Evolutionary conservation across 345 rosid genomes (phyloP).

Genomic region (Euphorbia peplus): DNA sequence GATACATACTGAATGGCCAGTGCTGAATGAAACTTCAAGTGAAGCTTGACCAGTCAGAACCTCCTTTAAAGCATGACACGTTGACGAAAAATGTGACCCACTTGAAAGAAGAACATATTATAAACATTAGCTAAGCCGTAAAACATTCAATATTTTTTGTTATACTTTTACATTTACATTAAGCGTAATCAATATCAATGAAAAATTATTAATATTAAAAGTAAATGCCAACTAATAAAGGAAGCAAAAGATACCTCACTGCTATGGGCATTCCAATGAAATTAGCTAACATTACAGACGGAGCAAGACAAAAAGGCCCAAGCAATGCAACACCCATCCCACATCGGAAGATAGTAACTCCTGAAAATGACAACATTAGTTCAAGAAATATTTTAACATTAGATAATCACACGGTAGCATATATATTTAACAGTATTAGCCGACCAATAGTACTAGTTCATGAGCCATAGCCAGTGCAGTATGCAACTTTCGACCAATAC

Average conservation of each 20-base stretch:
- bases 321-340: constrained; percentile 76
- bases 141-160: no score
- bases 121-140: no score
- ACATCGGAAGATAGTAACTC: constrained; percentile 81
- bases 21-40: constrained; percentile 56
- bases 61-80: constrained; percentile 82
- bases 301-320: constrained; percentile 73
- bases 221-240: background rate
- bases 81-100: constrained; percentile 83
- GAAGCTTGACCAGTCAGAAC: constrained; percentile 89
- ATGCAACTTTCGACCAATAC: background rate
- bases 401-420: background rate
- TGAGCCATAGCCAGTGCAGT: no score
- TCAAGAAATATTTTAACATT: no score
- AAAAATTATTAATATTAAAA: background rate
- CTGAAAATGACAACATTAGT: constrained; percentile 32
- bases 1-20: constrained; percentile 71
- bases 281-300: constrained; percentile 79
- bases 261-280: constrained; percentile 85
- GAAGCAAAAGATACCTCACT: constrained; percentile 66
- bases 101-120: no score
- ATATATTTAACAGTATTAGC: background rate
- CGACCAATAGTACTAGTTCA: background rate
- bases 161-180: no score
- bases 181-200: no score